Base-by-base conservation (phyloP, 257 asterid genomes). In the Gentiana macrophylla region DNA sequence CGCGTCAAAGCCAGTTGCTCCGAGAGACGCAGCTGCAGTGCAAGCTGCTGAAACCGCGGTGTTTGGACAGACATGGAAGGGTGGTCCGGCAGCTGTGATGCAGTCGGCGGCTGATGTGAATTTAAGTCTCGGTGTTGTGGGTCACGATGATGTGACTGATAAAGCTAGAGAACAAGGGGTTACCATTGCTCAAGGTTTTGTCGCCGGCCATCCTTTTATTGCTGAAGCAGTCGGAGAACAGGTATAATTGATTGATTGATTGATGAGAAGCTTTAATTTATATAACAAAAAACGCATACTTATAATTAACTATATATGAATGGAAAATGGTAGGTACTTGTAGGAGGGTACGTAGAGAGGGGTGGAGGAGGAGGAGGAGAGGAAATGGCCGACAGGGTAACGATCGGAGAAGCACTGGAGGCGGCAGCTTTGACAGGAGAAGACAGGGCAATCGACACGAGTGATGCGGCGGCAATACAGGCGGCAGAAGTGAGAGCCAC, bases 171-270 rank as follows among this genome's bases (percentile, higher is more conserved):
- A 70, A 0, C 59, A 55, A 1, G 90, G 90, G 6, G 80, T 78
- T 55, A 70, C 87, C 41, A 35, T 89, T 6, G 34, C 85, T 1
- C 81, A 79, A 49, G 74, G 74, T 0, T 79, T 80, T 1, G 58
- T 79, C 37, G 79, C 54, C 7, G 89, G 89, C 12, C 56, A 68
- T 32, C 84, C 62, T 2, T 1, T 75, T 11, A 35, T 89, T 32
- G 67, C 89, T 3, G 95, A 89, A 62, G 60, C 87, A 1, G 55
- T 89, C 6, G 89, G 80, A 11, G 84, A 81, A 67, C 78, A 83
- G 65, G 95, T 83, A 69, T 15, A 15, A n/a, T n/a, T n/a, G n/a
- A n/a, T n/a, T n/a, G n/a, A 9, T 8, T 36, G 4, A 2, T 12
- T 64, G 33, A 2, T 15, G 13, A 62, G 15, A 5, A 8, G 10